These are phyloP conservation scores for Hemerocallis citrina DNA, from an alignment of 106 monocot genomes.

Conservation along the genomic window DNA sequence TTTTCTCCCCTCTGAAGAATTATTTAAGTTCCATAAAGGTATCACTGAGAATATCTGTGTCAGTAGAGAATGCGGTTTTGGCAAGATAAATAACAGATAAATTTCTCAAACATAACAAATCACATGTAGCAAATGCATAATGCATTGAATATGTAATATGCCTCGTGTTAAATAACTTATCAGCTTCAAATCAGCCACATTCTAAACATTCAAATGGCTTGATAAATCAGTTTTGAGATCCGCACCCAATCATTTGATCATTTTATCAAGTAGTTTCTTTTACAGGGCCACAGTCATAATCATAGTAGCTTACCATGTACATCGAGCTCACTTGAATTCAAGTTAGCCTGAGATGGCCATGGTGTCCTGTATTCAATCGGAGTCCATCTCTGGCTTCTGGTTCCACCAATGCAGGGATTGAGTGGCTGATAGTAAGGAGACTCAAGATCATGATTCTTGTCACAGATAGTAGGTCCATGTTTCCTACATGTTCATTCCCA, in stretches of 20 bases:
- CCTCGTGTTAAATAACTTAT: too few species aligned
- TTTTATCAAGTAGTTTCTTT: background rate
- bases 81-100: too few species aligned
- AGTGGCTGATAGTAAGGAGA: slow-evolving; percentile 71
- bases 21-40: too few species aligned
- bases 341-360: slow-evolving; percentile 57
- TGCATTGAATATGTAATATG: too few species aligned
- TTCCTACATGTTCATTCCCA: slow-evolving; percentile 40
- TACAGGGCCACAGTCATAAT: background rate
- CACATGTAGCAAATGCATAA: too few species aligned
- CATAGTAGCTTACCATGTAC: slow-evolving; percentile 57
- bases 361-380: slow-evolving; percentile 55
- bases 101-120: too few species aligned
- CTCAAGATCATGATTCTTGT: slow-evolving; percentile 58
- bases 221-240: background rate
- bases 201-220: too few species aligned
- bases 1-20: too few species aligned
- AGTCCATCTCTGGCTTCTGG: slow-evolving; percentile 64
- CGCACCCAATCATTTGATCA: background rate
- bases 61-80: too few species aligned
- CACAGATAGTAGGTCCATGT: slow-evolving; percentile 55
- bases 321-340: slow-evolving; percentile 54
- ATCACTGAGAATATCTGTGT: too few species aligned
- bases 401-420: slow-evolving; percentile 66
- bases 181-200: too few species aligned